These are phyloP conservation scores for Macrophomina pseudophaseolina DNA, from an alignment of 2,329 filamentous ascomycete genomes.

Conservation along the genomic window DNA sequence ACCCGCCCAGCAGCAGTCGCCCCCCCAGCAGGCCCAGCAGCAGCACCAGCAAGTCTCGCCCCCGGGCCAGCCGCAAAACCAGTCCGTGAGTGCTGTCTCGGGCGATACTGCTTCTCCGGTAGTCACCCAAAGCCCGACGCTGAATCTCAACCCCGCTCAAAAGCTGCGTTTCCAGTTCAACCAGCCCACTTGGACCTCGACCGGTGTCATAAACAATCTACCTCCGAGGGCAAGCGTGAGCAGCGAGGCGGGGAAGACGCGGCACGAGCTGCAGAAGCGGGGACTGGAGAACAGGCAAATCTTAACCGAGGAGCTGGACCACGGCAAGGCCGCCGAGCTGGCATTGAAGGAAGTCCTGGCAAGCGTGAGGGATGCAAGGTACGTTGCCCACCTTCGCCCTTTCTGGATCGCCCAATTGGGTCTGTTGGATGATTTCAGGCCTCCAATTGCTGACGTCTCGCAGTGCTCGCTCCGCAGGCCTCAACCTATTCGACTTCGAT, in stretches of 20 bases:
- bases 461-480: slow-evolving; percentile 47
- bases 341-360: slow-evolving; percentile 82
- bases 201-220: slow-evolving; percentile 78
- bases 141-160: slow-evolving; percentile 40
- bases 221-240: slow-evolving; percentile 48
- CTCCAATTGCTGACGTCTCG: slow-evolving; percentile 11
- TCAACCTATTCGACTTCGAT: slow-evolving; percentile 74
- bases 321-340: slow-evolving; percentile 80
- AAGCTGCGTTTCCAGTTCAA: slow-evolving; percentile 59
- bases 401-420: slow-evolving; percentile 3
- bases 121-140: slow-evolving; percentile 33
- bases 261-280: slow-evolving; percentile 52
- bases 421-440: neutral
- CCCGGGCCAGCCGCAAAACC: slow-evolving; percentile 31
- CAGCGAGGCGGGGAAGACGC: slow-evolving; percentile 31
- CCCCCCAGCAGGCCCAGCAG: slow-evolving; percentile 36
- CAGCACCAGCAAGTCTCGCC: slow-evolving; percentile 28
- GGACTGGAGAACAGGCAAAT: slow-evolving; percentile 69
- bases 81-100: slow-evolving; percentile 32
- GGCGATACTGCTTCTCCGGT: slow-evolving; percentile 36
- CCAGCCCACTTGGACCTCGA: slow-evolving; percentile 74
- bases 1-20: slow-evolving; percentile 33
- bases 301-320: slow-evolving; percentile 74
- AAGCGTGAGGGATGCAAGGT: slow-evolving; percentile 84
- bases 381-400: slow-evolving; percentile 31